Percentiles rank a stretch among this genome's conserved stretches.
phyloP scores from a whole-genome alignment of 768 basidiomycete genomes.

The Psilocybe sp. region DNA sequence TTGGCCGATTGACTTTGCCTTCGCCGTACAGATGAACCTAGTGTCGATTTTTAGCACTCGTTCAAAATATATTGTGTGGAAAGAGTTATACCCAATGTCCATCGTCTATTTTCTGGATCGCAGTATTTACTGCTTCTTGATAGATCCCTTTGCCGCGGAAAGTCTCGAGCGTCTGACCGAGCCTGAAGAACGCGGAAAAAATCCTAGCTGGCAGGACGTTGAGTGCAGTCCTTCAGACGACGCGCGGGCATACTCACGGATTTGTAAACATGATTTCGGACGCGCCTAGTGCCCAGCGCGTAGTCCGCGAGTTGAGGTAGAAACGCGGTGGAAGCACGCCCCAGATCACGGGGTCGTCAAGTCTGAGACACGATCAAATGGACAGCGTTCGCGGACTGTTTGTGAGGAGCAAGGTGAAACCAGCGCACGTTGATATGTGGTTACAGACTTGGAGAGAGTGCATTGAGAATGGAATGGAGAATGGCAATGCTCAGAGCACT shows the following conservation, averaged over 20 bases:
- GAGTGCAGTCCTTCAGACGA: conserved; percentile 4
- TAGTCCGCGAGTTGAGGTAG: conserved; percentile 57
- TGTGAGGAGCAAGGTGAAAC: conserved; percentile 7
- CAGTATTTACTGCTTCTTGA: conserved; percentile 83
- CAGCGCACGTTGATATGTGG: conserved; percentile 85
- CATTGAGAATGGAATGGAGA: conserved; percentile 2
- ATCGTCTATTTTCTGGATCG: conserved; percentile 73
- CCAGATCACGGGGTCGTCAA: conserved; percentile 88
- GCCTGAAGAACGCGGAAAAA: conserved; percentile 80
- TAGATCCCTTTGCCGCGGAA: conserved; percentile 87
- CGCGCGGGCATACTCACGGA: conserved; percentile 49
- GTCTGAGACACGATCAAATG: conserved; percentile 35
- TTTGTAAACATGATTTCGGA: conserved; percentile 95
- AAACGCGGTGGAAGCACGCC: conserved; percentile 69
- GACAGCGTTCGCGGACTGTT: not conserved
- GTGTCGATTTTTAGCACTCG: not conserved
- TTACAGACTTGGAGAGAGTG: conserved; percentile 66
- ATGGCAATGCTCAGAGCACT: conserved; percentile 19
- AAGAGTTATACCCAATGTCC: conserved; percentile 73
- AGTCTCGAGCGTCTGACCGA: conserved; percentile 91
- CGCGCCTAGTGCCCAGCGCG: conserved; percentile 91
- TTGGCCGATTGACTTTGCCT: conserved; percentile 80
- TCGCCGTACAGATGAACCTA: conserved; percentile 91
- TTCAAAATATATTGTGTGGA: not conserved
- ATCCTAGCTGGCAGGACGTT: conserved; percentile 43